Evolutionary conservation across 805 yeast genomes (phyloP).

Genomic region (Lachancea fermentati): DNA sequence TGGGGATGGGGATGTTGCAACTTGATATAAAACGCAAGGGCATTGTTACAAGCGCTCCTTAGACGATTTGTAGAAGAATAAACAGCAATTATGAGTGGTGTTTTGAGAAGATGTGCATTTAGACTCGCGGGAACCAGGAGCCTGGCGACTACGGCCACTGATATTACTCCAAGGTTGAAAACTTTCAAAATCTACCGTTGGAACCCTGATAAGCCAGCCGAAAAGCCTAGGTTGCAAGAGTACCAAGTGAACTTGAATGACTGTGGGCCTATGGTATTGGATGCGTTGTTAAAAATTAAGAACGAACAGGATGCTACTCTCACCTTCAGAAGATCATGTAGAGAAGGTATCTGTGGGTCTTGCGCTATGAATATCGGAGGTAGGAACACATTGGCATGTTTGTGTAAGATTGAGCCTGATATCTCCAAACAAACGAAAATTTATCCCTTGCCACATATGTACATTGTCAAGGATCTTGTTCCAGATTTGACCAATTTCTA

Average conservation of each 20-base stretch:
- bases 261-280: conserved; percentile 97
- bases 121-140: conserved; percentile 15
- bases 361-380: conserved; percentile 99
- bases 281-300: conserved; percentile 89
- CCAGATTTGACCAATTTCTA: conserved; percentile 97
- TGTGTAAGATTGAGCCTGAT: conserved; percentile 87
- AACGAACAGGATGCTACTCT: conserved; percentile 94
- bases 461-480: conserved; percentile 91
- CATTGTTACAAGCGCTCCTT: too few species aligned
- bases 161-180: conserved; percentile 60
- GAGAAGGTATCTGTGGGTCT: conserved; percentile 99
- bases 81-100: conserved; percentile 3
- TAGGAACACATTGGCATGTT: conserved; percentile 91
- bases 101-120: conserved; percentile 6
- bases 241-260: conserved; percentile 81
- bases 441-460: conserved; percentile 98
- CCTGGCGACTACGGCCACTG: conserved; percentile 40
- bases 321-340: conserved; percentile 96
- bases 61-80: neutral
- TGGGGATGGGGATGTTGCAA: neutral
- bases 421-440: conserved; percentile 70
- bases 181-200: conserved; percentile 93
- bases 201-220: conserved; percentile 95
- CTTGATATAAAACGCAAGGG: neutral
- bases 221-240: conserved; percentile 79